Conservation (phyloP, 768 basidiomycete species). For the Leucosporidium scottii region DNA sequence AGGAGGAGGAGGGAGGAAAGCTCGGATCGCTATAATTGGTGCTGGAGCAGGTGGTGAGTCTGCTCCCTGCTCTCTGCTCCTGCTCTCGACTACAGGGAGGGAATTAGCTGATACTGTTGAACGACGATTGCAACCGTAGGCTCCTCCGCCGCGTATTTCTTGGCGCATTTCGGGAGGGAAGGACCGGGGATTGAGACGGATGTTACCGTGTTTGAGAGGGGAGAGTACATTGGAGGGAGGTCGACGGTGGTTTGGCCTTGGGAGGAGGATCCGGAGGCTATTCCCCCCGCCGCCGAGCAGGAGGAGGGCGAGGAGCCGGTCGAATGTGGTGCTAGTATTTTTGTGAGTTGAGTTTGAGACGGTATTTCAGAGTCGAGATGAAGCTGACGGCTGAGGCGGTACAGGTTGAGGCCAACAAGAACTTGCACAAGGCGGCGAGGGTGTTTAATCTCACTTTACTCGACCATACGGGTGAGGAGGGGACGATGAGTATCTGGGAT, state of each 20-base stretch:
- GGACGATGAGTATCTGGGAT: conserved; percentile 67
- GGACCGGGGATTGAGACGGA: conserved; percentile 55
- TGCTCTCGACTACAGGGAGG: not conserved
- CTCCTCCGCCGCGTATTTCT: conserved; percentile 25
- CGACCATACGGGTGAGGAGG: conserved; percentile 44
- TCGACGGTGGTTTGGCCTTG: conserved; percentile 29
- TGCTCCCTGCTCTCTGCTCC: not conserved
- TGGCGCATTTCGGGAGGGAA: conserved; percentile 13
- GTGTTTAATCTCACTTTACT: conserved; percentile 66
- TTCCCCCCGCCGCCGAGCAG: not conserved
- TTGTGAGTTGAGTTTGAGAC: conserved; percentile 50
- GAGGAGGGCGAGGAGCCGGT: conserved; percentile 40
- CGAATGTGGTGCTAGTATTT: conserved; percentile 84
- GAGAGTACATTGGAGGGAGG: conserved; percentile 21
- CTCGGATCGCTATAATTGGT: conserved; percentile 15
- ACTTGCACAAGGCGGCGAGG: conserved; percentile 63
- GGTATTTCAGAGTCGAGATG: too few species aligned
- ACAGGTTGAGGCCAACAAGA: conserved; percentile 53
- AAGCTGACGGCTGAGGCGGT: too few species aligned
- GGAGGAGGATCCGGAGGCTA: conserved; percentile 12
- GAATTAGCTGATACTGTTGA: not conserved
- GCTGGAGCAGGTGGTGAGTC: conserved; percentile 20
- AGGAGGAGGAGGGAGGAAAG: not conserved
- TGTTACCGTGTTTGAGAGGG: conserved; percentile 74
- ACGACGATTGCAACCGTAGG: too few species aligned